Base-by-base conservation (phyloP, 441 rosid species). In the Corymbia calophylla region DNA sequence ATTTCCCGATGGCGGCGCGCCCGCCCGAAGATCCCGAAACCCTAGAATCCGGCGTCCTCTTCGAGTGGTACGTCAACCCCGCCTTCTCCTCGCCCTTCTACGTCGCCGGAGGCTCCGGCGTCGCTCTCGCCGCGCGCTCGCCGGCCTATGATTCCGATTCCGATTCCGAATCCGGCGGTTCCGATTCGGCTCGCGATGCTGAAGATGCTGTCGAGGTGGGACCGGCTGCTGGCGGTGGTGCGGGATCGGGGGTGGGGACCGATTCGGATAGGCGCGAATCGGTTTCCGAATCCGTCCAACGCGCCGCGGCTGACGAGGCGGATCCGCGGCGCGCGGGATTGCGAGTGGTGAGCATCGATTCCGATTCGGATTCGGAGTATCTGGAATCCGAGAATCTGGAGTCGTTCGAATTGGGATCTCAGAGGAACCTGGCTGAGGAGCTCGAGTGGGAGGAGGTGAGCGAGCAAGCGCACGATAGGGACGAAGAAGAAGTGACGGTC, bases 281-380 rank as follows among this genome's bases (percentile, higher is more conserved):
- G 53, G 53, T 55, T 15, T 4, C 54, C 25, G 87, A 48, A 39
- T 47, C 81, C 58, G 47, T 18, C 32, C 35, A 39, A 31, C 55
- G 16, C 53, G 77, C 68, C 62, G 73, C 55, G 39, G 64, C 54
- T 16, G 77, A 32, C 12, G 87, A 49, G 58, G 77, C 21, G 64
- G 49, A 82, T 81, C 77, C n/a, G 87, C 90, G 5, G 12, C 35
- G 56, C 87, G 89, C 87, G 39, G 91, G 92, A 10, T 56, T 89
- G 58, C 89, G 92, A 53, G 88, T 91, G 53, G 90, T 88, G 53
- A 89, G 92, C 55, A 64, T 89, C 66, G 92, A 91, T 84, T 89
- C 92, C 3, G 92, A 91, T 53, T 89, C 90, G 62, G 92, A 89
- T 31, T 89, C 90, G 48, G 89, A 89, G 77, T 48, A 47, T 86